Conservation (phyloP, 148 eudicot genomes). For the Beta vulgaris region DNA sequence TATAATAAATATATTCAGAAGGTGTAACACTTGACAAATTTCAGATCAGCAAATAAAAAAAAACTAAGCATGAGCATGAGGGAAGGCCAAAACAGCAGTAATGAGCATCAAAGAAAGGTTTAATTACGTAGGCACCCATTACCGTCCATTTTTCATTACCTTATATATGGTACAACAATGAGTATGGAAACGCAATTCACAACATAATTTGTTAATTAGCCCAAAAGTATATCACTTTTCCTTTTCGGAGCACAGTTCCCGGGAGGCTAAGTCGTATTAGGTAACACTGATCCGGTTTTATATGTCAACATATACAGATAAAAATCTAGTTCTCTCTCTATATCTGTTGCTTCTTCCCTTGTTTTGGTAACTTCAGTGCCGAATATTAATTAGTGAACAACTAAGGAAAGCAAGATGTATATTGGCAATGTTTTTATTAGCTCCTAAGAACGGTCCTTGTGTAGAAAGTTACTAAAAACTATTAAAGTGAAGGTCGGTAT, state of each 20-base stretch:
- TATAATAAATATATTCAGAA: background rate
- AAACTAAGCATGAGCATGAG: background rate
- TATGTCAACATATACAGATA: background rate
- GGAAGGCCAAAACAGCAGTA: background rate
- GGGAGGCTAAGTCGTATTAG: too few relatives aligned
- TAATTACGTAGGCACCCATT: background rate
- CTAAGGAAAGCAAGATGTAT: background rate
- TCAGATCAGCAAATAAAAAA: background rate
- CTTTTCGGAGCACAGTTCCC: too few relatives aligned
- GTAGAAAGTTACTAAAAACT: background rate
- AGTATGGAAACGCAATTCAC: too few relatives aligned
- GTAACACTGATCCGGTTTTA: too few relatives aligned
- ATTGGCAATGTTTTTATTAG: background rate
- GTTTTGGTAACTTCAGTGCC: constrained; percentile 11
- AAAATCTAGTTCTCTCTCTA: background rate
- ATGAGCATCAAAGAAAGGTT: background rate
- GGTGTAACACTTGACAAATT: background rate
- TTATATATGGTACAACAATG: too few relatives aligned
- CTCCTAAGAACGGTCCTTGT: background rate
- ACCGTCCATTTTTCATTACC: background rate
- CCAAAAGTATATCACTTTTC: too few relatives aligned
- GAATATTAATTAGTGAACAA: background rate
- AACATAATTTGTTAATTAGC: too few relatives aligned
- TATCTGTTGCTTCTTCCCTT: background rate
- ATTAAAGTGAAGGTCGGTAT: background rate